Base-by-base conservation (phyloP, 2,329 filamentous ascomycete species). In the Chaetomium globosum region DNA sequence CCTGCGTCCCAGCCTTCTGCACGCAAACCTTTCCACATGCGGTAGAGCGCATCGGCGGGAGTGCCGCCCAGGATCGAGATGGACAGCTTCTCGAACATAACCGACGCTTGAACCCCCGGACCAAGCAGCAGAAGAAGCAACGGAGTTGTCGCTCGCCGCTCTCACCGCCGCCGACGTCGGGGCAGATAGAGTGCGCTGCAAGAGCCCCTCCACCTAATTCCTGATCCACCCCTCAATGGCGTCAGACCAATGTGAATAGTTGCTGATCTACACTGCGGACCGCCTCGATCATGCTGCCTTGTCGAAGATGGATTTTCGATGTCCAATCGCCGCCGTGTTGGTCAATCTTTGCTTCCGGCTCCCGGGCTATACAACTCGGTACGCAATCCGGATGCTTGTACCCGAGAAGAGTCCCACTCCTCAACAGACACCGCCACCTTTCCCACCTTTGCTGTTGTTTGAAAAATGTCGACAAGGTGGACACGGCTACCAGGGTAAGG, bases 1-100 rank as follows among this genome's bases (percentile, higher is more conserved):
- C 43, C 54, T 63, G 52, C 43, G 19, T 53, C 54, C 55, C 58
- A 48, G 36, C 39, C 4, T 33, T 49, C 21, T 59, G 54, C 59
- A 62, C 46, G 39, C 59, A 59, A 63, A 39, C 60, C 52, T 63
- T 52, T 54, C 64, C 61, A 46, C 56, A 66, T 63, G 23, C 60
- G 46, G 64, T 31, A 66, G 46, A 30, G 31, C 59, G 52, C 60
- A 61, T 60, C 51, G 54, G 56, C 55, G 57, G 64, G 64, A 66
- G 43, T n/a, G 30, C 23, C 56, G 53, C 23, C 55, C 49, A 36
- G 33, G 61, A 59, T 53, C 61, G 19, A 8, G 55, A 49, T 48
- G 36, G 36, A 36, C 46, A 52, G 26, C 49, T 36, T 48, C 61
- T 59, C 49, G 48, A n/a, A 59, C 36, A 31, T 28, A 12, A 9